Evolutionary conservation across 495 filamentous ascomycete species (phyloP).

Genomic region (Tuber umbilicatum): DNA sequence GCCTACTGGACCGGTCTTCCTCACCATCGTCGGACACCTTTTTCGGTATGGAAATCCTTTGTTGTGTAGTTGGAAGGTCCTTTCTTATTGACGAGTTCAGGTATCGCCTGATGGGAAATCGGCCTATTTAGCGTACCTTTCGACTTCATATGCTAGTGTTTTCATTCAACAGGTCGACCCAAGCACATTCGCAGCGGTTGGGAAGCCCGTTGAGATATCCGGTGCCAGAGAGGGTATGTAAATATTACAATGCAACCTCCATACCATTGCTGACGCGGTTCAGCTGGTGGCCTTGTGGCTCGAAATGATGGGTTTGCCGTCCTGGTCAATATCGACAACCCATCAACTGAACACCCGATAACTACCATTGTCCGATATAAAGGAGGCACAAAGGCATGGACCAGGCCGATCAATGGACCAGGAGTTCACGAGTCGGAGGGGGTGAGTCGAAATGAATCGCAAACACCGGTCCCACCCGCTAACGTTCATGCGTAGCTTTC

Average conservation of each 20-base stretch:
- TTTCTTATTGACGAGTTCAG: conserved; percentile 5
- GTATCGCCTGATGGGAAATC: conserved; percentile 50
- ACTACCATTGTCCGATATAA: conserved; percentile 49
- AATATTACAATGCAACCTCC: neutral
- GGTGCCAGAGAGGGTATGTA: conserved; percentile 46
- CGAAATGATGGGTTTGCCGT: conserved; percentile 54
- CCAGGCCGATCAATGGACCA: conserved; percentile 50
- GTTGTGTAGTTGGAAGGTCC: neutral
- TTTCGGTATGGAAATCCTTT: conserved; percentile 41
- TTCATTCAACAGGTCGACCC: conserved; percentile 50
- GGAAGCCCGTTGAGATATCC: conserved; percentile 45
- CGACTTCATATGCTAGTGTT: conserved; percentile 48
- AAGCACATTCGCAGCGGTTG: conserved; percentile 47
- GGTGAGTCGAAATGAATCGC: conserved; percentile 11
- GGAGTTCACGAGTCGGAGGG: conserved; percentile 46
- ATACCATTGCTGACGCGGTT: conserved; percentile 1
- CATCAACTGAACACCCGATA: conserved; percentile 47
- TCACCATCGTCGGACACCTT: conserved; percentile 52
- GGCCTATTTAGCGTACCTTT: conserved; percentile 51
- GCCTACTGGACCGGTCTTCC: conserved; percentile 53
- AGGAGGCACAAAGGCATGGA: conserved; percentile 49
- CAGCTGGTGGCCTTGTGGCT: conserved; percentile 51
- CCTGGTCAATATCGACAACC: conserved; percentile 48
- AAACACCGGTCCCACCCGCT: neutral
- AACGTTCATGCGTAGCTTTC: conserved; percentile 33